These are phyloP conservation scores for Cutaneotrichosporon sp. DNA, from an alignment of 1,284 basidiomycete species.

Conservation along the genomic window DNA sequence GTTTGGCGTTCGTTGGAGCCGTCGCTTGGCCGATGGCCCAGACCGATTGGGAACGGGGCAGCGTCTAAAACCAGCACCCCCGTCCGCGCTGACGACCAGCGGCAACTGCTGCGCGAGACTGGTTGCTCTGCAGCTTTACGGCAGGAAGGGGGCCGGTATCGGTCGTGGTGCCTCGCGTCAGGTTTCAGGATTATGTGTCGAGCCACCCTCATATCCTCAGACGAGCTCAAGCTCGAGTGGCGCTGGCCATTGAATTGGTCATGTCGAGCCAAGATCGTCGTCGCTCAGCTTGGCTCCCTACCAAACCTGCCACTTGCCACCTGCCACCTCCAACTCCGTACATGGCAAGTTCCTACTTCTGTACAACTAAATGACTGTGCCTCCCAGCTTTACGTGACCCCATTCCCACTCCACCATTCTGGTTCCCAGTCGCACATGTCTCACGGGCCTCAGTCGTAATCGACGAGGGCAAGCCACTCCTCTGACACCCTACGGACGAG, in stretches of 20 bases:
- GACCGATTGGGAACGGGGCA: too few species aligned
- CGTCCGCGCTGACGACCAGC: too few species aligned
- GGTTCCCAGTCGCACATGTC: not conserved
- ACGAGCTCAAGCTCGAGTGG: not conserved
- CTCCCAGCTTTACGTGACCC: not conserved
- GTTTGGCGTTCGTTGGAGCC: too few species aligned
- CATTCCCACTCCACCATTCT: not conserved
- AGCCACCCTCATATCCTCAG: not conserved
- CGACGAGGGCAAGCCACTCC: slow-evolving; percentile 45
- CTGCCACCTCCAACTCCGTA: not conserved
- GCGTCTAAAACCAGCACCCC: too few species aligned
- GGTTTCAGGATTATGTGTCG: not conserved
- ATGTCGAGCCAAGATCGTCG: not conserved
- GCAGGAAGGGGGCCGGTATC: too few species aligned
- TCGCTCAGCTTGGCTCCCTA: not conserved
- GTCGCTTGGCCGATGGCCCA: too few species aligned
- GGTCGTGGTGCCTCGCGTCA: not conserved
- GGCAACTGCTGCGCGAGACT: too few species aligned
- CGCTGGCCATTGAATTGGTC: too few species aligned
- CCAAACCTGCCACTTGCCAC: too few species aligned
- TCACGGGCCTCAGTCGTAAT: not conserved
- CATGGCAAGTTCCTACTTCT: not conserved
- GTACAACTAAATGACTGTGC: not conserved
- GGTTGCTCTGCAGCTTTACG: too few species aligned
- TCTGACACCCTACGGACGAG: slow-evolving; percentile 55